Percentiles rank a stretch among this genome's conserved stretches.
Conservation (phyloP, 163 green algal species). For the Trebouxia gelatinosa region DNA sequence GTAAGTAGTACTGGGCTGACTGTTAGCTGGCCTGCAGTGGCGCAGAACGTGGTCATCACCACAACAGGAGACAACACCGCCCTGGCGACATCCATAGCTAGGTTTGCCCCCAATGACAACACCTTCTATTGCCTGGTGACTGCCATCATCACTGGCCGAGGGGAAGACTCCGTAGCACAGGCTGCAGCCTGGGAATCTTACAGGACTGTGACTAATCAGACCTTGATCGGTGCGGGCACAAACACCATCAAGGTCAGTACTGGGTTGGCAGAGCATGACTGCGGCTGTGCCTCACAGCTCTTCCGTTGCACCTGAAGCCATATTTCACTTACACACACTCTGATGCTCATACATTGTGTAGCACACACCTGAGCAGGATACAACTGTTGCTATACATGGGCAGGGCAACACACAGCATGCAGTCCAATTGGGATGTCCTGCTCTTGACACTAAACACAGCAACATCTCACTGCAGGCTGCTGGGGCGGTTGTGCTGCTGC, state of each 20-base stretch:
- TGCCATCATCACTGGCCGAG: background rate
- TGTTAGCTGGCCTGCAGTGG: background rate
- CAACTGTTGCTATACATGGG: too few relatives aligned
- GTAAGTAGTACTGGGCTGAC: background rate
- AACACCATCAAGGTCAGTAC: background rate
- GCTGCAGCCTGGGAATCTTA: background rate
- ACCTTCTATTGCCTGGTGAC: constrained; percentile 2
- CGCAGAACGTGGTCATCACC: background rate
- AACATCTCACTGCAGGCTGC: too few relatives aligned
- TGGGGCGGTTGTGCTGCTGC: too few relatives aligned
- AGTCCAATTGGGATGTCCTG: too few relatives aligned
- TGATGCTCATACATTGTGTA: too few relatives aligned
- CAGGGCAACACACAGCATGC: too few relatives aligned
- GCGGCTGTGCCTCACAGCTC: too few relatives aligned
- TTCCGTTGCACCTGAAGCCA: too few relatives aligned
- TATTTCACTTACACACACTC: too few relatives aligned
- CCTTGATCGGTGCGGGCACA: background rate
- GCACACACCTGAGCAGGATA: too few relatives aligned
- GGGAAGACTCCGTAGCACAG: background rate
- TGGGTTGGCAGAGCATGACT: too few relatives aligned
- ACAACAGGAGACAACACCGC: constrained; percentile 24
- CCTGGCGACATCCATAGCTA: constrained; percentile 4
- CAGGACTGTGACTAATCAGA: background rate
- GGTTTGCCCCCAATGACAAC: background rate
- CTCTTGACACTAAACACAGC: too few relatives aligned